Percentiles rank a stretch among this genome's conserved stretches.
phyloP scores from a whole-genome alignment of 2,329 filamentous ascomycete genomes.

The Drechmeria coniospora region DNA sequence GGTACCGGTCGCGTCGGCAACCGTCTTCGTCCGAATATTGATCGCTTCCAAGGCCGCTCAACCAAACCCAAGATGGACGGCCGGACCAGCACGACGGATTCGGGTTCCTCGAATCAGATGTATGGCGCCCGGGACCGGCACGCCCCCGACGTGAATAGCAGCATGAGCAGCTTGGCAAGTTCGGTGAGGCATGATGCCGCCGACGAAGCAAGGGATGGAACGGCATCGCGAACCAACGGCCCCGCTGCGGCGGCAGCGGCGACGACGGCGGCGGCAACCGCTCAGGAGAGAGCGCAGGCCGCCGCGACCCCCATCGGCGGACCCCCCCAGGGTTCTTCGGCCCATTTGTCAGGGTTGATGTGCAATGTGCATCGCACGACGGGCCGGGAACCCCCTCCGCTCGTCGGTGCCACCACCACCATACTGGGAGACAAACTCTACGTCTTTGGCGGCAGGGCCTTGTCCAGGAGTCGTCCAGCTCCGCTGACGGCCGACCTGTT shows the following conservation, averaged over 20 bases:
- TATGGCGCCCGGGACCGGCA: slow-evolving; percentile 19
- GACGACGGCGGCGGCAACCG: slow-evolving; percentile 32
- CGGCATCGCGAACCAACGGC: slow-evolving; percentile 37
- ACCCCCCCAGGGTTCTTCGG: slow-evolving; percentile 30
- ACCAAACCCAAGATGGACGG: slow-evolving; percentile 20
- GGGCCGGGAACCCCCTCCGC: slow-evolving; percentile 73
- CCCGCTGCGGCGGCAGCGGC: slow-evolving; percentile 43
- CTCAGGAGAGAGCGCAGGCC: slow-evolving; percentile 16
- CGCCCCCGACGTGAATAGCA: slow-evolving; percentile 25
- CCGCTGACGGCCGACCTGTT: slow-evolving; percentile 83
- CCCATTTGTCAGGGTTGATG: slow-evolving; percentile 51
- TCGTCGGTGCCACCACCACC: slow-evolving; percentile 91
- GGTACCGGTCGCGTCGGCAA: slow-evolving; percentile 10
- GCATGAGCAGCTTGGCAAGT: slow-evolving; percentile 30
- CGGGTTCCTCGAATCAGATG: slow-evolving; percentile 19
- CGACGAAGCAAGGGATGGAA: slow-evolving; percentile 28
- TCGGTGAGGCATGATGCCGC: slow-evolving; percentile 26
- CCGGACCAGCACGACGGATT: slow-evolving; percentile 34
- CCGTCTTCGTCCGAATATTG: too few species aligned
- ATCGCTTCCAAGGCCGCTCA: slow-evolving; percentile 3
- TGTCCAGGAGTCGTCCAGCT: slow-evolving; percentile 66
- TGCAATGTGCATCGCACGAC: slow-evolving; percentile 72
- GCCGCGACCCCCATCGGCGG: slow-evolving; percentile 19
- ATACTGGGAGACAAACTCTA: slow-evolving; percentile 92
- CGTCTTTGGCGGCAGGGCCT: slow-evolving; percentile 80